Percentiles rank a stretch among this genome's conserved stretches.
phyloP scores from a whole-genome alignment of 495 filamentous ascomycete genomes.

The Trichocladium antarcticum region DNA sequence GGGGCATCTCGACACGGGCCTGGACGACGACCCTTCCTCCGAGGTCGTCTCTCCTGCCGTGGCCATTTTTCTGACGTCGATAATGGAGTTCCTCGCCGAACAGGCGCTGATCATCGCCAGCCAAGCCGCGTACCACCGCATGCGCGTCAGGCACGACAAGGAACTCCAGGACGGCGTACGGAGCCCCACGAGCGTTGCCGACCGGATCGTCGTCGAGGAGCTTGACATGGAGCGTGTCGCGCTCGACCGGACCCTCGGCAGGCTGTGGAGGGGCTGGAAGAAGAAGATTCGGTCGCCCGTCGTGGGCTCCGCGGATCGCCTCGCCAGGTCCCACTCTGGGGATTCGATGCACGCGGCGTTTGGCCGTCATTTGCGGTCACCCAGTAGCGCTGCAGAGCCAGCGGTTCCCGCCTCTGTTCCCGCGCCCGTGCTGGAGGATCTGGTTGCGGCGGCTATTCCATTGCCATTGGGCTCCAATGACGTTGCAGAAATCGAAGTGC shows the following conservation, averaged over 20 bases:
- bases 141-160: constrained; percentile 41
- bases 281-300: constrained; percentile 55
- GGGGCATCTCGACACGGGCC: constrained; percentile 50
- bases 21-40: constrained; percentile 40
- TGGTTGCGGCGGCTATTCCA: constrained; percentile 46
- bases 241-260: constrained; percentile 71
- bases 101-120: constrained; percentile 79
- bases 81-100: constrained; percentile 90
- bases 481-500: constrained; percentile 62
- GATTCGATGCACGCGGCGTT: constrained; percentile 25
- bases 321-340: constrained; percentile 31
- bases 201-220: constrained; percentile 74
- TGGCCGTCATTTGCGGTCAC: constrained; percentile 25
- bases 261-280: constrained; percentile 92
- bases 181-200: constrained; percentile 33
- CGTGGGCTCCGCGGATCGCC: constrained; percentile 22
- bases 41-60: constrained; percentile 81
- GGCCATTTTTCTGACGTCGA: constrained; percentile 89
- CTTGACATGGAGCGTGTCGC: constrained; percentile 88
- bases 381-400: constrained; percentile 27
- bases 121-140: constrained; percentile 69
- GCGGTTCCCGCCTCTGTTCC: constrained; percentile 20
- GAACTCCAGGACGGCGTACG: constrained; percentile 40
- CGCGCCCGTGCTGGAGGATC: constrained; percentile 19
- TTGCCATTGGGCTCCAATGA: constrained; percentile 59